These are phyloP conservation scores for Alnus glutinosa DNA, from an alignment of 306 rosid genomes.

Conservation along the genomic window DNA sequence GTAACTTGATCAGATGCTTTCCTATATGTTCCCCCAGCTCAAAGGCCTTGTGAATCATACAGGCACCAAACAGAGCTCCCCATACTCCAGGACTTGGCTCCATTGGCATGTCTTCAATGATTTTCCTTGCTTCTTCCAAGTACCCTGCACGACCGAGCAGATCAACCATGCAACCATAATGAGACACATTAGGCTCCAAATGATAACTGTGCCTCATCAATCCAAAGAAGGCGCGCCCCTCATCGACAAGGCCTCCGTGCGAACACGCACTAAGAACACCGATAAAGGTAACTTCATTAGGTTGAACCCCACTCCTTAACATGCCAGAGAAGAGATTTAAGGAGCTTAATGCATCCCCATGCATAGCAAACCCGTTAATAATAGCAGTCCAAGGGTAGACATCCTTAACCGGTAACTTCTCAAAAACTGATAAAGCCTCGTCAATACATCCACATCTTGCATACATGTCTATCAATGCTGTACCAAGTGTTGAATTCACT, in stretches of 20 bases:
- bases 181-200: constrained; percentile 44
- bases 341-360: constrained; percentile 35
- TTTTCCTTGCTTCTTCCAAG: constrained; percentile 43
- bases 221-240: constrained; percentile 35
- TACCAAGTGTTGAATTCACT: constrained; percentile 28
- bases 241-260: constrained; percentile 45
- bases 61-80: constrained; percentile 44
- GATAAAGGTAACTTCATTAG: constrained; percentile 40
- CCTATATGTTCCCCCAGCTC: constrained; percentile 43
- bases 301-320: constrained; percentile 40
- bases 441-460: constrained; percentile 45
- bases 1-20: constrained; percentile 33
- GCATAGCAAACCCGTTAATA: constrained; percentile 41
- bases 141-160: constrained; percentile 45
- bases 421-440: constrained; percentile 42
- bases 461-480: constrained; percentile 46
- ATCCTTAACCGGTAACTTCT: constrained; percentile 32
- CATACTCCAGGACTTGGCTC: constrained; percentile 35
- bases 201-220: constrained; percentile 32
- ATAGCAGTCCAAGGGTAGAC: constrained; percentile 46
- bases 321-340: constrained; percentile 38
- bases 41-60: constrained; percentile 38
- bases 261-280: constrained; percentile 47
- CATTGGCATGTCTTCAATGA: constrained; percentile 49
- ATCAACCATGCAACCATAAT: constrained; percentile 57